Evolutionary conservation across 192 early-diverging fungal species (phyloP).

Genomic region (Anaeromyces robustus): DNA sequence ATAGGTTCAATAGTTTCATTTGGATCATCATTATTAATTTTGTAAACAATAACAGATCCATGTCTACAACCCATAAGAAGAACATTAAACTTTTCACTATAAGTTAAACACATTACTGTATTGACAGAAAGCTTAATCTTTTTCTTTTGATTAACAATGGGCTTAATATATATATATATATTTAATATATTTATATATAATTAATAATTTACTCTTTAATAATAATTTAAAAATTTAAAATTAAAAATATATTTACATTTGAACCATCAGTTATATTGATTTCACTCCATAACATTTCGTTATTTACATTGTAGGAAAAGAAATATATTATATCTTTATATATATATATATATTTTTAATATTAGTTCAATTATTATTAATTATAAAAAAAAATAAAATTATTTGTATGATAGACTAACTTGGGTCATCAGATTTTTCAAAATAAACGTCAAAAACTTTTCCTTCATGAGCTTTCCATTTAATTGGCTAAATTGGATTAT

Average conservation of each 20-base stretch:
- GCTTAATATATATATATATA: neutral
- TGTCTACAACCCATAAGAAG: constrained; percentile 10
- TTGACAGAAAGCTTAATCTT: neutral
- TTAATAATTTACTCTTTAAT: too few relatives aligned
- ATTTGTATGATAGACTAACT: neutral
- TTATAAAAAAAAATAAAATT: neutral
- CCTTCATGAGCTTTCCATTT: constrained; percentile 16
- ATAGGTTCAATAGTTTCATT: constrained; percentile 7
- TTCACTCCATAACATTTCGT: neutral
- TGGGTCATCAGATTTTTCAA: neutral
- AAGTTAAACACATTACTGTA: constrained; percentile 4
- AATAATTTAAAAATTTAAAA: neutral
- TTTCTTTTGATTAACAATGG: neutral
- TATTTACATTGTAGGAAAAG: neutral
- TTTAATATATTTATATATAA: too few relatives aligned
- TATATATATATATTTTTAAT: too few relatives aligned
- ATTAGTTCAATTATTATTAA: too few relatives aligned
- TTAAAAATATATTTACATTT: neutral
- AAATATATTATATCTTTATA: neutral
- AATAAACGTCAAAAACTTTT: constrained; percentile 24
- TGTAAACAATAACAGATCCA: constrained; percentile 12
- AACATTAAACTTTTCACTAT: neutral
- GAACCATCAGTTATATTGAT: neutral
- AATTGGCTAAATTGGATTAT: constrained; percentile 13
- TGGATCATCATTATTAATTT: constrained; percentile 1